Conservation (phyloP, 371 early-diverging fungal genomes). For the Massospora cicadina region DNA sequence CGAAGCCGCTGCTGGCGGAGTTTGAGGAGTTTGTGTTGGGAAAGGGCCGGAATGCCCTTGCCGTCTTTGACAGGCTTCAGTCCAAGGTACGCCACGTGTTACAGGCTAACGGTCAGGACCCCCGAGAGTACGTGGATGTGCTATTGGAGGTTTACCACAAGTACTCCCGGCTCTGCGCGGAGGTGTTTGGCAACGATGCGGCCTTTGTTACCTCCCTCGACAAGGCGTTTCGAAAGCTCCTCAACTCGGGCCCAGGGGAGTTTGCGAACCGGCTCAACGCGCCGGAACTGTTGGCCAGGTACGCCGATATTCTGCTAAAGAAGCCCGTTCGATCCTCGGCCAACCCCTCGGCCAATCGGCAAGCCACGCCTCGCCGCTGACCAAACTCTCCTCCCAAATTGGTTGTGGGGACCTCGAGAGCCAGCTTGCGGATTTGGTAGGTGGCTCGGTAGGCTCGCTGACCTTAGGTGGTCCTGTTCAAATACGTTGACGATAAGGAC, state of each 20-base stretch:
- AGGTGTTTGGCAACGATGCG: conserved; percentile 64
- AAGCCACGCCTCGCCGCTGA: not conserved
- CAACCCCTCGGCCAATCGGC: not conserved
- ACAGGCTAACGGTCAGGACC: conserved; percentile 27
- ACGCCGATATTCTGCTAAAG: conserved; percentile 71
- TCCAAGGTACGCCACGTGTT: not conserved
- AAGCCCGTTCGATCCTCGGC: conserved; percentile 64
- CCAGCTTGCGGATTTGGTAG: conserved; percentile 60
- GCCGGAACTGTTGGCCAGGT: conserved; percentile 69
- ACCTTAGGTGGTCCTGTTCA: conserved; percentile 47
- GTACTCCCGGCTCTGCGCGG: conserved; percentile 50
- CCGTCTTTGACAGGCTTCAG: conserved; percentile 13
- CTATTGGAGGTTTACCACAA: conserved; percentile 60
- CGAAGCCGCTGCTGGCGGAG: conserved; percentile 12
- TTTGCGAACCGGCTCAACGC: conserved; percentile 44
- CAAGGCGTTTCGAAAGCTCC: conserved; percentile 78
- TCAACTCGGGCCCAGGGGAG: conserved; percentile 76
- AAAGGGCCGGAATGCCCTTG: conserved; percentile 26
- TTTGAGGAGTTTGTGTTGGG: conserved; percentile 56
- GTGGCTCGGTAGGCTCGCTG: conserved; percentile 12
- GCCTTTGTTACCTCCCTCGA: conserved; percentile 83
- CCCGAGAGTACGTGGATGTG: conserved; percentile 65
- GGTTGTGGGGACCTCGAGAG: conserved; percentile 52
- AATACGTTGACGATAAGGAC: conserved; percentile 86
- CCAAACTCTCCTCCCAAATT: not conserved